Evolutionary conservation across 257 asterid species (phyloP).

Genomic region (Nyctanthes arbortristis): DNA sequence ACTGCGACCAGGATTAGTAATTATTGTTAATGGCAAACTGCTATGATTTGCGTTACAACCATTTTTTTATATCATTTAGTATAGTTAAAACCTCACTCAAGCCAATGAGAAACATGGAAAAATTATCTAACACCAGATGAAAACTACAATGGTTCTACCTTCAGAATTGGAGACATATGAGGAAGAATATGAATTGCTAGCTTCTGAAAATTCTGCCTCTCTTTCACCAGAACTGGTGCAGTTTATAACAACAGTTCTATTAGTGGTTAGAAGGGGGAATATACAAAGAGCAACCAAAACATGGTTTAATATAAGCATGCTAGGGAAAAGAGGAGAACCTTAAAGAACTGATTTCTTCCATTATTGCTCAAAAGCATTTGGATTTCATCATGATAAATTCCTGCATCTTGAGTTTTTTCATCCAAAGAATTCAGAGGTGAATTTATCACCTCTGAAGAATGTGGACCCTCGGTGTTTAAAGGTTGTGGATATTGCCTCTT

Average conservation of each 20-base stretch:
- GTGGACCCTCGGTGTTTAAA: conserved; percentile 34
- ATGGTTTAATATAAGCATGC: conserved; percentile 20
- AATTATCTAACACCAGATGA: conserved; percentile 19
- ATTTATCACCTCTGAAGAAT: conserved; percentile 34
- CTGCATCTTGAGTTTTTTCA: conserved; percentile 39
- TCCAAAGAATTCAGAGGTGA: conserved; percentile 28
- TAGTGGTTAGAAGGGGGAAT: conserved; percentile 25
- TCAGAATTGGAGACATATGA: conserved; percentile 35
- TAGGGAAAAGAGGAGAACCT: conserved; percentile 46
- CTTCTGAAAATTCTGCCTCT: conserved; percentile 36
- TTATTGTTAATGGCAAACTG: conserved; percentile 3
- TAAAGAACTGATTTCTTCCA: conserved; percentile 37
- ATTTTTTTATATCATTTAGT: conserved; percentile 1
- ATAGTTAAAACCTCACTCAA: not conserved
- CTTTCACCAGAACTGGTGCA: conserved; percentile 36
- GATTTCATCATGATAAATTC: conserved; percentile 27
- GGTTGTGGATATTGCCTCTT: conserved; percentile 59
- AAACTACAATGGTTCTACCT: conserved; percentile 38
- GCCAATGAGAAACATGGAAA: conserved; percentile 10
- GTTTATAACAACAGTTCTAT: conserved; percentile 32
- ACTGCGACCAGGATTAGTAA: conserved; percentile 23
- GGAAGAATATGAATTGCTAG: conserved; percentile 35
- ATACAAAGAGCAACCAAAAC: conserved; percentile 16
- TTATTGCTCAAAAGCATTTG: conserved; percentile 29
- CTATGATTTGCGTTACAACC: conserved; percentile 1